Evolutionary conservation across 441 rosid species (phyloP), one percentile per base, ranked within the genome.

Genomic region (Syzygium syzygioides): DNA sequence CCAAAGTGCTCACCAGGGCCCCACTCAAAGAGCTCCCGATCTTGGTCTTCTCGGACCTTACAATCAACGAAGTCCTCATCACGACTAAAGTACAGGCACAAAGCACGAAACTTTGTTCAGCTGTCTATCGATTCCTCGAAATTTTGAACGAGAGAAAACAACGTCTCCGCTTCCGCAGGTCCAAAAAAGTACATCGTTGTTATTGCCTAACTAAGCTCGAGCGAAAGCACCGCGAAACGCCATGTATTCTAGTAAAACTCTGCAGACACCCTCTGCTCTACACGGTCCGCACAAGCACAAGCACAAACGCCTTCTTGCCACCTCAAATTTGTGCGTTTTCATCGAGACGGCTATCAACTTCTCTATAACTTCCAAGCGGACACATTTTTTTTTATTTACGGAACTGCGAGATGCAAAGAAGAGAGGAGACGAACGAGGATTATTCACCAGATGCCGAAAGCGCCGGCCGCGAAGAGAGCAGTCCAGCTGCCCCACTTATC

Each of bases 401-500:
- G 9, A 37, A 48, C 17, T 6, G 52, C 52, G n/a, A 76, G 23
- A 76, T 23, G 83, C 83, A 25, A 45, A 45, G 48, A 45, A 76
- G 88, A 18, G 48, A 18, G 85, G 50, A 55, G 86, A 52, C 26
- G 56, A 53, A 9, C 83, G 60, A 76, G 83, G 59, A 56, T 87
- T 52, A 56, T 88, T 52, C 93, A 96, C 99, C 99, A 97, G 92
- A 96, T 92, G 88, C 99, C 99, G 37, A 96, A 93, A 90, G 98
- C 98, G 48, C 98, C 96, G 48, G 95, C 92, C 84, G 96, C 95
- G 92, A 96, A 96, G 89, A 97, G 97, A 41, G 94, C 93, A 66
- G 98, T 96, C 99, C 98, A 97, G 55, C 91, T 96, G 86, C 96
- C 98, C 99, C 99, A 97, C 85, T 91, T 93, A 86, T 97, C 99